A percentile compares a stretch with the other conserved stretches of the same genome.
Evolutionary conservation across 2,329 filamentous ascomycete species (phyloP).

Genomic region (Dactylellina cionopaga): DNA sequence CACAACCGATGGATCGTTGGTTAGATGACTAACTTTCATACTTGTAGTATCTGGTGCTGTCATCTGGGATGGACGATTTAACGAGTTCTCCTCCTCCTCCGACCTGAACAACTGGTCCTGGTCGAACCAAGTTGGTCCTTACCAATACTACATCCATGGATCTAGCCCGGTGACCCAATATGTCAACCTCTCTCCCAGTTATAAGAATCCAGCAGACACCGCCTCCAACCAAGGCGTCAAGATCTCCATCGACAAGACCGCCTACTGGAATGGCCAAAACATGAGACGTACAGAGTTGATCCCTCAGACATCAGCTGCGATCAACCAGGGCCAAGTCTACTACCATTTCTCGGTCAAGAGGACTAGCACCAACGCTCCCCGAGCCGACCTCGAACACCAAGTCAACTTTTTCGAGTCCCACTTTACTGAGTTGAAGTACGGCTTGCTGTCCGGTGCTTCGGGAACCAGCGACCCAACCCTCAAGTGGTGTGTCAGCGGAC

Average conservation of each 20-base stretch:
- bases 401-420: conserved; percentile 73
- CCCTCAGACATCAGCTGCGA: conserved; percentile 73
- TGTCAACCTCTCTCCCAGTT: conserved; percentile 69
- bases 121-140: conserved; percentile 74
- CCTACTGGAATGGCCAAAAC: conserved; percentile 75
- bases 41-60: conserved; percentile 60
- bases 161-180: conserved; percentile 68
- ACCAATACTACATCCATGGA: conserved; percentile 74
- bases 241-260: conserved; percentile 72
- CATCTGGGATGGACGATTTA: conserved; percentile 74
- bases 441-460: conserved; percentile 67
- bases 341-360: conserved; percentile 78
- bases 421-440: conserved; percentile 79
- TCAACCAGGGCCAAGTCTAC: conserved; percentile 73
- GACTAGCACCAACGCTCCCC: conserved; percentile 69
- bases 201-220: conserved; percentile 73
- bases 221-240: conserved; percentile 72
- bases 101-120: conserved; percentile 71
- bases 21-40: not conserved
- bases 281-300: conserved; percentile 81
- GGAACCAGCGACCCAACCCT: conserved; percentile 66
- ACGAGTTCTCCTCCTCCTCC: conserved; percentile 66
- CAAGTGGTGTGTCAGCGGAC: conserved; percentile 72
- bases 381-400: conserved; percentile 74
- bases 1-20: not conserved